Evolutionary conservation across 768 basidiomycete species (phyloP).

Genomic region (Vararia minispora): DNA sequence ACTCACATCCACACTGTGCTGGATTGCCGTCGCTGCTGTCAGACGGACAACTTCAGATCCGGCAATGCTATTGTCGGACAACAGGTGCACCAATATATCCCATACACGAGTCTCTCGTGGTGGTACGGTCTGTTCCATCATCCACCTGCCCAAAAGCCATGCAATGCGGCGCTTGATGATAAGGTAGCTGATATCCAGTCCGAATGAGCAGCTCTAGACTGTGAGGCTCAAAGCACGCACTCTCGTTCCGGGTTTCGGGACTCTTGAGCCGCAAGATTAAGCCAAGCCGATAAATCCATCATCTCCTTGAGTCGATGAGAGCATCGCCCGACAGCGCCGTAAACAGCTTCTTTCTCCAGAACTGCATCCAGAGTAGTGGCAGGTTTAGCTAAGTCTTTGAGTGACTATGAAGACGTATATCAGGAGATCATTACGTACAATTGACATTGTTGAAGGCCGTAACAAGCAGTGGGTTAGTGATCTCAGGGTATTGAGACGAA

Average conservation of each 20-base stretch:
- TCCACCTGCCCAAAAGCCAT: constrained; percentile 89
- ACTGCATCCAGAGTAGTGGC: constrained; percentile 45
- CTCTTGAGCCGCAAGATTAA: constrained; percentile 47
- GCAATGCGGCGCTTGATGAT: constrained; percentile 93
- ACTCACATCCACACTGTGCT: constrained; percentile 79
- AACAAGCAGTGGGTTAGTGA: constrained; percentile 56
- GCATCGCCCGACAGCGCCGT: constrained; percentile 84
- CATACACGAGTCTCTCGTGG: constrained; percentile 59
- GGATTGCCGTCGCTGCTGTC: constrained; percentile 69
- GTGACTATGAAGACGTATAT: background rate
- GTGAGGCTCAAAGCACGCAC: constrained; percentile 26
- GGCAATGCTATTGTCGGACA: constrained; percentile 56
- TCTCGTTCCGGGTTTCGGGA: constrained; percentile 45
- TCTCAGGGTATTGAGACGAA: constrained; percentile 54
- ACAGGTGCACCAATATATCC: constrained; percentile 69
- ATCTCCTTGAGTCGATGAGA: constrained; percentile 45
- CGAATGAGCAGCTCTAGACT: background rate
- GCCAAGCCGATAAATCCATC: constrained; percentile 64
- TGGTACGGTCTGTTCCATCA: constrained; percentile 52
- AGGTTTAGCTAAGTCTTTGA: constrained; percentile 26
- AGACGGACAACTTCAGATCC: constrained; percentile 81
- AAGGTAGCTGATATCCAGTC: constrained; percentile 49
- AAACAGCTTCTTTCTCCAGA: constrained; percentile 76
- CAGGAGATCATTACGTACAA: constrained; percentile 29
- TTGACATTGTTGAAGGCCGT: constrained; percentile 48